Percentiles rank a stretch among this genome's conserved stretches.
Evolutionary conservation across 352 stramenopile species (phyloP).

Genomic region (Phytophthora ramorum): DNA sequence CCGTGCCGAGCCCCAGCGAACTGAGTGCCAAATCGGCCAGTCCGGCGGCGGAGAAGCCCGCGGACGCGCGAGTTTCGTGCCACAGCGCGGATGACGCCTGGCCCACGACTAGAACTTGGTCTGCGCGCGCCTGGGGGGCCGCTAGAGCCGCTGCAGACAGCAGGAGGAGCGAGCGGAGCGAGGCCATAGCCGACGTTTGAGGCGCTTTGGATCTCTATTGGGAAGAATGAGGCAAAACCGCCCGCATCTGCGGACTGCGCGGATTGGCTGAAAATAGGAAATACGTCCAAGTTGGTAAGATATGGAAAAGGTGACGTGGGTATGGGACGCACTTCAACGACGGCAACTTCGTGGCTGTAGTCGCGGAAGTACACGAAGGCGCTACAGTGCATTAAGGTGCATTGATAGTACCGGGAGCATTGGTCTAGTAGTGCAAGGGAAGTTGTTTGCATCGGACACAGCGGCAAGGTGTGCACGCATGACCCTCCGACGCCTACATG

Average conservation of each 20-base stretch:
- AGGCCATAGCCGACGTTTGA: slow-evolving; percentile 30
- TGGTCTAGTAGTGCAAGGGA: no score
- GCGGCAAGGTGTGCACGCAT: no score
- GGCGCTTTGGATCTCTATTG: slow-evolving; percentile 17
- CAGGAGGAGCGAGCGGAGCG: slow-evolving; percentile 12
- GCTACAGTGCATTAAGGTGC: no score
- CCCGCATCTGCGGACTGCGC: neutral
- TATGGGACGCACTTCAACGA: neutral
- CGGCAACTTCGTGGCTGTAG: no score
- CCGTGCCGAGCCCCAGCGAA: slow-evolving; percentile 40
- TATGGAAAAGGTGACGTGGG: neutral
- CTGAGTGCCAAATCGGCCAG: slow-evolving; percentile 49
- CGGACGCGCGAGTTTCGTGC: slow-evolving; percentile 22
- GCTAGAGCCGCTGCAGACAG: slow-evolving; percentile 20
- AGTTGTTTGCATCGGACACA: no score
- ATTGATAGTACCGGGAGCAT: no score
- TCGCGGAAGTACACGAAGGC: no score
- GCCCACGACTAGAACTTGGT: slow-evolving; percentile 41
- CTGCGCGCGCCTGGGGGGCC: slow-evolving; percentile 13
- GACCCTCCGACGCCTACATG: no score
- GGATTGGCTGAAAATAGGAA: slow-evolving; percentile 9
- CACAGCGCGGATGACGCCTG: slow-evolving; percentile 25
- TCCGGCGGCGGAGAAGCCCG: slow-evolving; percentile 38
- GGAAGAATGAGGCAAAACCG: slow-evolving; percentile 18
- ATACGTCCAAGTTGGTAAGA: no score